Evolutionary conservation across 2,329 filamentous ascomycete species (phyloP), one percentile per base, ranked within the genome.

Genomic region (Cercospora canescens): DNA sequence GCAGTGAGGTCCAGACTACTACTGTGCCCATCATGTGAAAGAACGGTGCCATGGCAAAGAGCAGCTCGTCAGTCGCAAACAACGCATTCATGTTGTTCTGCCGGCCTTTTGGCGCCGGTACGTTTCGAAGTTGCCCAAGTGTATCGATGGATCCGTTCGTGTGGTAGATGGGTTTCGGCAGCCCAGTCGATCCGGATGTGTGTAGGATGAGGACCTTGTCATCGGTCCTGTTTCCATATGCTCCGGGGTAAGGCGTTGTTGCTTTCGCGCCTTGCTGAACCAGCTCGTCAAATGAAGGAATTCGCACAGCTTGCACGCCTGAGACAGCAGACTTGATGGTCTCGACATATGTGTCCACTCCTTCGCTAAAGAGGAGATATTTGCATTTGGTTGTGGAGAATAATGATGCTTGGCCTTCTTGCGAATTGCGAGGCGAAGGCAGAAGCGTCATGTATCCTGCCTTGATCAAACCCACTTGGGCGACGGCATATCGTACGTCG

Each of bases 381-480:
- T 62, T 59, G 57, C 67, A 69, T 18, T 67, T 64, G 24, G 69
- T 67, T 5, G 58, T 64, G 3, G 62, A 21, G 57, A 71, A 71
- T 8, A 71, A 66, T 6, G 68, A 67, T 14, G 61, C 64, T 57
- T 71, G 69, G 2, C 65, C 69, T 24, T 69, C 66, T 16, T 62
- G 55, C 1, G 65, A 67, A 30, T 69, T 71, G 4, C 69, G 58
- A 1, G 69, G 68, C 12, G 66, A 69, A 2, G 66, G 64, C 5
- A 69, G 56, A 12, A 71, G 50, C 60, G 68, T 66, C 61, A 71
- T 73, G 48, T 73, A 70, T 16, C 72, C 72, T 11, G 71, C 72
- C 48, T 71, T 72, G 48, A 71, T 68, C 14, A 68, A 57, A 6
- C 68, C 72, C 18, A 71, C 56, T 32, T 72, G 65, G 8, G 67